Conservation (phyloP, 495 filamentous ascomycete species). For the Antarctomyces pellizariae region DNA sequence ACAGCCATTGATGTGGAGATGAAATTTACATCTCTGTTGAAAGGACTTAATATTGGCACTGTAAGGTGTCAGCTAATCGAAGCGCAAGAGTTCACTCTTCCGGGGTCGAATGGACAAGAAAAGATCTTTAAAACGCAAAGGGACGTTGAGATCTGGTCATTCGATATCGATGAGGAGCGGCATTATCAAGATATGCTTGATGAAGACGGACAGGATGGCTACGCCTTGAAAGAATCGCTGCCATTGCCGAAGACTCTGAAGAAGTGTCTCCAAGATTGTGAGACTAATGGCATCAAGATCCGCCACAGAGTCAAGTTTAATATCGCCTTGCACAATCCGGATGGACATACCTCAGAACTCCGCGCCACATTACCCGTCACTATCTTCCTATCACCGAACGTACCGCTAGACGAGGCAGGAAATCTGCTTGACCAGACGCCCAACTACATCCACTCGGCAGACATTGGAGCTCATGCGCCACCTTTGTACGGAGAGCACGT, state of each 20-base stretch:
- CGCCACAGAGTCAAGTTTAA: constrained; percentile 70
- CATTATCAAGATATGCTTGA: constrained; percentile 44
- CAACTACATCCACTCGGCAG: constrained; percentile 16
- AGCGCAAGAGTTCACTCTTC: constrained; percentile 40
- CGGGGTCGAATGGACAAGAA: constrained; percentile 23
- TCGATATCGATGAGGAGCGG: constrained; percentile 30
- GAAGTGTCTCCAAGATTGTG: constrained; percentile 67
- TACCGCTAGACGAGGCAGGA: constrained; percentile 62
- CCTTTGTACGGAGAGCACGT: constrained; percentile 73
- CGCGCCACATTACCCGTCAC: constrained; percentile 68
- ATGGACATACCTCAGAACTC: constrained; percentile 81
- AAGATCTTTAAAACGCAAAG: constrained; percentile 36
- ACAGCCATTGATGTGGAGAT: constrained; percentile 61
- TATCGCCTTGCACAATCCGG: constrained; percentile 75
- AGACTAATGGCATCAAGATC: constrained; percentile 62
- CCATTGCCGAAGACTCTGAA: constrained; percentile 54
- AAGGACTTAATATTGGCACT: constrained; percentile 61
- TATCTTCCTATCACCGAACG: constrained; percentile 82
- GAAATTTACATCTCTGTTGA: constrained; percentile 58
- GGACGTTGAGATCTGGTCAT: constrained; percentile 36
- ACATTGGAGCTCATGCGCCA: constrained; percentile 35
- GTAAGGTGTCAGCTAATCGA: constrained; percentile 57
- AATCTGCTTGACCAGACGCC: constrained; percentile 34
- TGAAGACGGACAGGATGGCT: constrained; percentile 48
- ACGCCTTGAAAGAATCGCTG: constrained; percentile 42